Evolutionary conservation across 2,329 filamentous ascomycete genomes (phyloP), one percentile per base, ranked within the genome.

Genomic region (Escovopsis sp.): DNA sequence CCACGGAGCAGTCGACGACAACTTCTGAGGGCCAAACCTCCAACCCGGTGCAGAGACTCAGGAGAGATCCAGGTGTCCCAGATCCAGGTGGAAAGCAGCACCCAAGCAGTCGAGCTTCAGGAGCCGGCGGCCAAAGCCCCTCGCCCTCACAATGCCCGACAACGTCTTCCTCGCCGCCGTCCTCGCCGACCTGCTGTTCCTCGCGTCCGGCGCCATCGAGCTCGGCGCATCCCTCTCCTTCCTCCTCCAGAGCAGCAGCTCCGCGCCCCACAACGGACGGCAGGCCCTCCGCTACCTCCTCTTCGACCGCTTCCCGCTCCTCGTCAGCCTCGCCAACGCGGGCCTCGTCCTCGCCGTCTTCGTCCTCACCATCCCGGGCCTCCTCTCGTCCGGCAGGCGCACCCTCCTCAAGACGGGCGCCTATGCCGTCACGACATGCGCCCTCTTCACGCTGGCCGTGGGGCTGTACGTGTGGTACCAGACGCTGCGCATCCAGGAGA

Each of bases 311-410:
- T 74, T 76, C 43, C 73, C 73, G 9, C 58, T 77, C 39, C 66
- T 64, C 73, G 82, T 78, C 40, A 11, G 8, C 27, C 76, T 88
- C 48, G 77, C 71, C 54, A 88, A 88, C 58, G 74, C 79, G 46
- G 68, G 79, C 52, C 66, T 88, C 53, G 73, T 87, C 56, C 77
- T 89, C 58, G 54, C 76, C 51, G 77, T 79, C 20, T 86, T 86
- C 59, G 52, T 79, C 42, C 57, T 79, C 46, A 82, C 81, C 7
- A 61, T 91, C 13, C 82, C 82, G 3, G 82, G 75, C n/a, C 64
- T 89, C 42, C 68, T 80, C 47, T 74, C 82, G 44, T 74, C 82
- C 45, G 74, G 76, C 5, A 74, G 70, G 39, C 72, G 82, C 48
- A 68, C 71, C 48, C 84, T 79, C 75, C 70, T 89, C 51, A 84